These are phyloP conservation scores for Fusarium staphyleae DNA, from an alignment of 2,329 filamentous ascomycete genomes.

Conservation along the genomic window DNA sequence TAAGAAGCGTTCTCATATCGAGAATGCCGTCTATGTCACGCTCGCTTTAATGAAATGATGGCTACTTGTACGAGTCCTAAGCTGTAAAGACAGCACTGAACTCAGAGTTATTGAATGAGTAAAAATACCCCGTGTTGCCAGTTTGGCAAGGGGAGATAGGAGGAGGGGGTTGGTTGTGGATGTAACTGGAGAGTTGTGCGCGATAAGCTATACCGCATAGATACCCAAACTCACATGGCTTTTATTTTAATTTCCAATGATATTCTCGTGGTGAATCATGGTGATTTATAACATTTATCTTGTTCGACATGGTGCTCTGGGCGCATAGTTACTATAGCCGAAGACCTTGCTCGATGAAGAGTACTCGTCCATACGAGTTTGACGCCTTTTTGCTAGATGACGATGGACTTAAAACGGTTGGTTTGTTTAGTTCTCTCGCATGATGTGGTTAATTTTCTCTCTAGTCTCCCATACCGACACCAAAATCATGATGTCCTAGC, in stretches of 20 bases:
- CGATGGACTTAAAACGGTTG: too few relatives aligned
- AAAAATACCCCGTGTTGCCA: conserved; percentile 8
- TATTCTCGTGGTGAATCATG: too few relatives aligned
- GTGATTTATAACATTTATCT: too few relatives aligned
- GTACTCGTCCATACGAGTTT: too few relatives aligned
- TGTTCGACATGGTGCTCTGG: too few relatives aligned
- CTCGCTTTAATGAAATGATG: neutral
- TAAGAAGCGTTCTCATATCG: neutral
- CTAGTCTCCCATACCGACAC: too few relatives aligned
- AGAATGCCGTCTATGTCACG: neutral
- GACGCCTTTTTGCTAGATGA: too few relatives aligned
- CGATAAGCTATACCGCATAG: conserved; percentile 14
- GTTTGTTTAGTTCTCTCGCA: too few relatives aligned
- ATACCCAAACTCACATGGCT: conserved; percentile 22
- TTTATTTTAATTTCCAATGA: neutral
- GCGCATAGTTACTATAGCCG: too few relatives aligned
- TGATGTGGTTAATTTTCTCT: too few relatives aligned
- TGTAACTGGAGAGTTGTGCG: conserved; percentile 3
- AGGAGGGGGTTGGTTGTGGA: neutral
- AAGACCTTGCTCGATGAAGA: too few relatives aligned
- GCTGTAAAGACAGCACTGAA: neutral
- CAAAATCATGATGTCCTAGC: too few relatives aligned
- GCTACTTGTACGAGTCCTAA: neutral
- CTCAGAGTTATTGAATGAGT: neutral
- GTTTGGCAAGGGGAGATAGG: neutral